Evolutionary conservation across 306 rosid genomes (phyloP).

Genomic region (Myrica gale): DNA sequence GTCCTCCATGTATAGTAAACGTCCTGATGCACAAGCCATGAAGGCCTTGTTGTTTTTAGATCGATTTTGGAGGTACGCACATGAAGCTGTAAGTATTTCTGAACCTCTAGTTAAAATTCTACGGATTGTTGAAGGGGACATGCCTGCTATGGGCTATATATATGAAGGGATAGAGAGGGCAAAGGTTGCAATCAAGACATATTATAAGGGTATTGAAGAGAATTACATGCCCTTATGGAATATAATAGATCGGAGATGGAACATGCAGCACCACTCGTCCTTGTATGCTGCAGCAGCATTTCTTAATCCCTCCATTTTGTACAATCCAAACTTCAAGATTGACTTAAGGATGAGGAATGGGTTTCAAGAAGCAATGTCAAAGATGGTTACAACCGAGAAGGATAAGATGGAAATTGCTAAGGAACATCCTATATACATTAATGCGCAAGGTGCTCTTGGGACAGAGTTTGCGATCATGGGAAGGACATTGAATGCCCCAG

Average conservation of each 20-base stretch:
- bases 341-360: constrained; percentile 58
- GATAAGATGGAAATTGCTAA: constrained; percentile 56
- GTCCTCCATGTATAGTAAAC: constrained; percentile 49
- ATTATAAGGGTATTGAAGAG: constrained; percentile 57
- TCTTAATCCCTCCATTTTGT: constrained; percentile 61
- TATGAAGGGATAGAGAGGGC: constrained; percentile 62
- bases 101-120: constrained; percentile 61
- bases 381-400: constrained; percentile 43
- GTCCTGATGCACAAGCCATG: constrained; percentile 48
- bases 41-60: constrained; percentile 47
- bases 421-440: constrained; percentile 57
- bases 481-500: constrained; percentile 67
- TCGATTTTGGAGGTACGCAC: constrained; percentile 67
- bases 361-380: constrained; percentile 62
- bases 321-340: constrained; percentile 49
- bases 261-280: constrained; percentile 52
- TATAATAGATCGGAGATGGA: constrained; percentile 65
- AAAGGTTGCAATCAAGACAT: constrained; percentile 46
- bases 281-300: constrained; percentile 73
- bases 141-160: constrained; percentile 72
- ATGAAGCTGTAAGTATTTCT: constrained; percentile 59
- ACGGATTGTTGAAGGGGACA: constrained; percentile 69
- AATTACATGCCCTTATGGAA: constrained; percentile 54
- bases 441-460: constrained; percentile 71
- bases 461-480: constrained; percentile 65